A percentile compares a stretch with the other conserved stretches of the same genome.
Conservation (phyloP, 129 eudicot genomes). For the Flaveria bidentis region DNA sequence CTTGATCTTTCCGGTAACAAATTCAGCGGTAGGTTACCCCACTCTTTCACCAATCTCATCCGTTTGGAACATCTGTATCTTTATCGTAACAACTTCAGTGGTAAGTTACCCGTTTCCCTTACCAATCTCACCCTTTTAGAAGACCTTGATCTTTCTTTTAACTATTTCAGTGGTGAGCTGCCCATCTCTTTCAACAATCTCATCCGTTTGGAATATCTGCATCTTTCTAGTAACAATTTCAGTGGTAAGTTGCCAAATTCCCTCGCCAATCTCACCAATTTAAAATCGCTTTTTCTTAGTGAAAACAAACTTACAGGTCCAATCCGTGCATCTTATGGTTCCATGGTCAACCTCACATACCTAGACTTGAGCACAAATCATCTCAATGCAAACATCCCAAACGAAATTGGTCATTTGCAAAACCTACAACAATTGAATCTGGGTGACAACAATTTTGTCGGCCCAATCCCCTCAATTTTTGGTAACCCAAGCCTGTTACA, state of each 20-base stretch:
- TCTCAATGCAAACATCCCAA: conserved; percentile 13
- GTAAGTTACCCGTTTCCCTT: neutral
- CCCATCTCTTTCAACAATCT: neutral
- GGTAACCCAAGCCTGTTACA: neutral
- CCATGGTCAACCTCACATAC: neutral
- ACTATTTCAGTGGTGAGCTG: neutral
- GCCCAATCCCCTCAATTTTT: conserved; percentile 2
- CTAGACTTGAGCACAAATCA: conserved; percentile 2
- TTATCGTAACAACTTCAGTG: neutral
- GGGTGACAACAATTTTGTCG: conserved; percentile 4
- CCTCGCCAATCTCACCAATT: neutral
- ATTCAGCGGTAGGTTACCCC: neutral
- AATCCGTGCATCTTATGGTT: conserved; percentile 6
- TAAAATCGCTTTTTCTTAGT: neutral
- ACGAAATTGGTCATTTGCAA: neutral
- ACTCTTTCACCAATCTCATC: neutral
- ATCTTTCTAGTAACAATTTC: neutral
- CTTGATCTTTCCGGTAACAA: neutral
- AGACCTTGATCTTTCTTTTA: neutral
- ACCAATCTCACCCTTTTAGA: neutral
- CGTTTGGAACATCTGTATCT: neutral
- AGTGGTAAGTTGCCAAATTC: neutral
- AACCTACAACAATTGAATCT: neutral
- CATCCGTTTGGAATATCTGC: neutral
- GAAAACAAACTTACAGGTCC: neutral